A percentile compares a stretch with the other conserved stretches of the same genome.
phyloP scores from a whole-genome alignment of 495 filamentous ascomycete genomes.

The Saxophila tyrrhenica region DNA sequence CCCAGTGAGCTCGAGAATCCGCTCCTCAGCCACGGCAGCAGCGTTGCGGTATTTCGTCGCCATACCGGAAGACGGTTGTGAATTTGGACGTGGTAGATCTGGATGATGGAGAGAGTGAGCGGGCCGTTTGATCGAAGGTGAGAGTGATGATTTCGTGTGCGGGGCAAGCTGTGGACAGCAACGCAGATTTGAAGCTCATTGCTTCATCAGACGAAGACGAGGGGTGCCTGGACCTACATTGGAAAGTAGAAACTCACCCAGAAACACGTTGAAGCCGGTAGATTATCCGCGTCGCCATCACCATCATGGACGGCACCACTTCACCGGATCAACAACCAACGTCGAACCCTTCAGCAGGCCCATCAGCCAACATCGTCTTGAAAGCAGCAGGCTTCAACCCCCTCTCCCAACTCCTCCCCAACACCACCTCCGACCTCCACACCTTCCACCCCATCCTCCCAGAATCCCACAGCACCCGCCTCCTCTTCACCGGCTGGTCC shows the following conservation, averaged over 20 bases:
- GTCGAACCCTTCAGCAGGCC: not conserved
- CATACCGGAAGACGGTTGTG: not conserved
- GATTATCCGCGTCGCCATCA: too few relatives aligned
- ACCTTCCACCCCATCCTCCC: not conserved
- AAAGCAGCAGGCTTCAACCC: slow-evolving; percentile 12
- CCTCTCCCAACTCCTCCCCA: slow-evolving; percentile 2
- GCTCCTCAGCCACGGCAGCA: slow-evolving; percentile 1
- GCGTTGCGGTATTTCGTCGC: not conserved
- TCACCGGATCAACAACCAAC: too few relatives aligned
- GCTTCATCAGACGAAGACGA: not conserved
- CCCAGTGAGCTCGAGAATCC: slow-evolving; percentile 1
- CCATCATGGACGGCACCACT: too few relatives aligned
- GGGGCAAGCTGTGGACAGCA: not conserved
- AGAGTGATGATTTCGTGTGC: too few relatives aligned
- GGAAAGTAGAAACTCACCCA: too few relatives aligned
- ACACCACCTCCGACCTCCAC: not conserved
- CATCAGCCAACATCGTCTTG: not conserved
- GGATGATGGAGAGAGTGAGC: too few relatives aligned
- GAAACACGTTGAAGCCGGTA: too few relatives aligned
- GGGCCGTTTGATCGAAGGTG: too few relatives aligned
- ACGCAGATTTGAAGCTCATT: not conserved
- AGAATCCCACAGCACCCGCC: not conserved
- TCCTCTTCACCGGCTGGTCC: slow-evolving; percentile 17
- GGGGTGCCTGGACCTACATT: too few relatives aligned
- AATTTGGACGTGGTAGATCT: not conserved